A percentile compares a stretch with the other conserved stretches of the same genome.
Conservation (phyloP, 345 rosid genomes). For the Lepidium aucheri region DNA sequence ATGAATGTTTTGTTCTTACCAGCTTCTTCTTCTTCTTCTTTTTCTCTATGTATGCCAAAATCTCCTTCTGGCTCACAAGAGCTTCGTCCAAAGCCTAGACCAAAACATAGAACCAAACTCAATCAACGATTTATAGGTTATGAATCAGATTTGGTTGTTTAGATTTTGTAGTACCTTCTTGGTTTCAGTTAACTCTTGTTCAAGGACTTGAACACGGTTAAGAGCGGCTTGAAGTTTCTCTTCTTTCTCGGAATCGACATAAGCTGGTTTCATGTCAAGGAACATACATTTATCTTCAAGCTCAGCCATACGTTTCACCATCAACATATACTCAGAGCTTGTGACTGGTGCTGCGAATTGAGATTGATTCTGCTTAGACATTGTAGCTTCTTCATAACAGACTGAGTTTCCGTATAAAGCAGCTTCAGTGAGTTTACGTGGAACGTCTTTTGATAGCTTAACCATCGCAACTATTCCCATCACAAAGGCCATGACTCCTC, state of each 20-base stretch:
- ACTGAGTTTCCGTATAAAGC: constrained; percentile 43
- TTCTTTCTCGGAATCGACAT: constrained; percentile 64
- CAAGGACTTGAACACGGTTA: constrained; percentile 49
- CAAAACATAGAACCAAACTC: background rate
- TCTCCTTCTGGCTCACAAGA: constrained; percentile 37
- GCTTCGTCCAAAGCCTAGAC: constrained; percentile 50
- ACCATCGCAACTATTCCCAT: constrained; percentile 65
- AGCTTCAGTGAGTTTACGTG: constrained; percentile 53
- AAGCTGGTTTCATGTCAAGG: constrained; percentile 35
- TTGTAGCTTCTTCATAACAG: constrained; percentile 24
- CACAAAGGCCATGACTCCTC: constrained; percentile 53
- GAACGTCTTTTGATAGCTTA: constrained; percentile 55
- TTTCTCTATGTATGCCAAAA: constrained; percentile 43
- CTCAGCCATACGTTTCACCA: constrained; percentile 76
- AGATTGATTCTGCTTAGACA: constrained; percentile 21
- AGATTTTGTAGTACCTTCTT: constrained; percentile 44
- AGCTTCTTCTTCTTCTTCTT: constrained; percentile 42
- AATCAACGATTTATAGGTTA: background rate
- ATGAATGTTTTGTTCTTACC: constrained; percentile 21
- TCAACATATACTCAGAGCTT: constrained; percentile 43
- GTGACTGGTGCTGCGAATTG: constrained; percentile 39
- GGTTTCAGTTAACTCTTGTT: constrained; percentile 55
- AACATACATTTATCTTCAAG: constrained; percentile 54
- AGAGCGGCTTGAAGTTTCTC: constrained; percentile 66
- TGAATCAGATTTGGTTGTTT: background rate